These are phyloP conservation scores for Colletotrichum siamense DNA, from an alignment of 2,329 filamentous ascomycete genomes.

Conservation along the genomic window DNA sequence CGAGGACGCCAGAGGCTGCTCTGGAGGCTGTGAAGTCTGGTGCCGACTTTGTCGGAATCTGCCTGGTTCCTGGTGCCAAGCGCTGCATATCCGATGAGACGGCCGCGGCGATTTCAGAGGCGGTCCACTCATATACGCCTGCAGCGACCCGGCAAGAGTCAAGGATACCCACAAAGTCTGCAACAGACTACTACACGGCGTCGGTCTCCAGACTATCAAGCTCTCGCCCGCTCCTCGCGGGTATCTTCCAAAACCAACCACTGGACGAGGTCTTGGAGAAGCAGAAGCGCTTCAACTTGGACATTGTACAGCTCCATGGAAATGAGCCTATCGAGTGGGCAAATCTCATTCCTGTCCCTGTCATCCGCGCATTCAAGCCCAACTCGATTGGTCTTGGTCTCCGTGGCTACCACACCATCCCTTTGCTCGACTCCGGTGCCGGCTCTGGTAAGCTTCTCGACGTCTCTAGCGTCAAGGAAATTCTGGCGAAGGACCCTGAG, in stretches of 20 bases:
- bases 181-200: conserved; percentile 74
- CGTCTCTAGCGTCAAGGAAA: conserved; percentile 68
- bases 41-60: conserved; percentile 92
- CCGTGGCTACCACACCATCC: conserved; percentile 82
- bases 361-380: conserved; percentile 85
- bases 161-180: conserved; percentile 34
- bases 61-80: conserved; percentile 81
- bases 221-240: conserved; percentile 78
- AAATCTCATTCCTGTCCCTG: conserved; percentile 85
- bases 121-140: conserved; percentile 72
- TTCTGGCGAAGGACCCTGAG: conserved; percentile 71
- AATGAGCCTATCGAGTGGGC: conserved; percentile 94
- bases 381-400: conserved; percentile 72
- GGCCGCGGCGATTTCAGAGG: conserved; percentile 80
- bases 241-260: conserved; percentile 92
- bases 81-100: conserved; percentile 81
- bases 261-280: conserved; percentile 81
- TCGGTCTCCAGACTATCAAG: conserved; percentile 53
- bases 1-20: conserved; percentile 81
- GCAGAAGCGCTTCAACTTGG: conserved; percentile 77
- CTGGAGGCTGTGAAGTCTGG: conserved; percentile 81
- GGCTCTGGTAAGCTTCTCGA: conserved; percentile 85
- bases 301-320: conserved; percentile 93
- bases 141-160: conserved; percentile 31
- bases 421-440: conserved; percentile 85